Base-by-base conservation (phyloP, 2,329 filamentous ascomycete genomes). In the Trichoderma sp. region DNA sequence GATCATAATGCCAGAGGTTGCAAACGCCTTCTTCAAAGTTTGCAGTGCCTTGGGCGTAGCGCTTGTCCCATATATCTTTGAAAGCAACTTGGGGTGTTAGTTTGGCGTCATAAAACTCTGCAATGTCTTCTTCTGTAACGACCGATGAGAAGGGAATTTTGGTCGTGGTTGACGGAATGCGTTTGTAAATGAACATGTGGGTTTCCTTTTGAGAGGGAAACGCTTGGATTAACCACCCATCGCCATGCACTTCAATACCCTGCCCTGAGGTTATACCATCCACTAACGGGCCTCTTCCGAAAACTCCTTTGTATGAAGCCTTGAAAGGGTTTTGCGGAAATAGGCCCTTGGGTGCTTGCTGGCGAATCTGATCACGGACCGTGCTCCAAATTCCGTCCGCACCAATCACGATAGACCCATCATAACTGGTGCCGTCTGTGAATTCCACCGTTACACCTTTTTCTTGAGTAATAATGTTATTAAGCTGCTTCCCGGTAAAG, bases 341-440 rank as follows among this genome's bases (percentile, higher is more conserved):
- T 5, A 54, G 14, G 14, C 51, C 51, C 6, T 3, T 28, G 6
- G 51, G 51, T 28, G 51, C 51, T 16, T 24, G 21, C 16, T 54
- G 21, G 14, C 51, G 51, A 24, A 54, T 28, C 51, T 54, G 51
- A 4, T 54, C 21, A 54, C 51, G 51, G 16, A 54, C 51, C 8
- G 51, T 54, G 14, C 51, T 54, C 51, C 51, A 54, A 54, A 54
- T 54, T 54, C 82, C 82, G 69, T 83, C 82, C 8, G 80, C 79
- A 7, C 81, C 82, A 28, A 83, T 74, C 13, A 81, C 66, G 21
- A 83, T 73, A 69, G 79, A 74, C 0, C 78, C 81, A 0, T 70
- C 24, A 68, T 77, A 77, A 0, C 71, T 59, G 0, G 73, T 73
- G 7, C 79, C 79, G 66, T 81, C 79, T 3, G 71, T 72, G 39